Base-by-base conservation (phyloP, 805 yeast genomes). In the Hanseniaspora guilliermondii region DNA sequence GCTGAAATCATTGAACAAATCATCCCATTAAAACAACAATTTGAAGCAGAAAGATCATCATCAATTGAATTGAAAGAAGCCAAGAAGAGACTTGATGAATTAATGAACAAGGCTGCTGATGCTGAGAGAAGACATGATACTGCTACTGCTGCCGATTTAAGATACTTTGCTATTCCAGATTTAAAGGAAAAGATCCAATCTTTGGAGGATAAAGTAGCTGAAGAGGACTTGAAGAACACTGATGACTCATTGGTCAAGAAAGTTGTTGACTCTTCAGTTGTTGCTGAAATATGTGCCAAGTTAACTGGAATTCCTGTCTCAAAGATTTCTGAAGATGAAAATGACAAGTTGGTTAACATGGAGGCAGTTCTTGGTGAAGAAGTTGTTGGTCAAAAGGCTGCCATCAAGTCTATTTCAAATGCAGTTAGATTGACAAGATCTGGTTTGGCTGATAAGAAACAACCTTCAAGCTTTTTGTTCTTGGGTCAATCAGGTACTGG, bases 91-190 rank as follows among this genome's bases (percentile, higher is more conserved):
- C 76, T 93, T 60, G 97, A 91, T 62, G 97, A 93, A 60, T 76
- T 93, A 63, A 95, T 87, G 65, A 81, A 78, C 66, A 93, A 93
- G 71, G 97, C 97, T 4, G 76, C 74, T 55, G 97, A 93, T 70
- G 98, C 98, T 24, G 97, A 91, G 68, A 87, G 98, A 76, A 84
- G 97, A 66, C 86, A 86, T 59, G 98, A 93, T 67, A 87, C 88
- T 35, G 91, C 84, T 6, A 77, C 96, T 11, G 95, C 94, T 53
- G 97, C 98, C 21, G 98, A 93, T 70, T 76, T 93, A 68, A 79
- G 96, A 68, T 93, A 89, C 74, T 93, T 87, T 74, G 98, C 97
- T 27, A 93, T 93, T 64, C 98, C 98, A 8, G 96, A 91, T 63
- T 75, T 93, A 56, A 76, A 83, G 69, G 76, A 78, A 62, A 82